Evolutionary conservation across 345 rosid genomes (phyloP).

Genomic region (Bruguiera sexangula): DNA sequence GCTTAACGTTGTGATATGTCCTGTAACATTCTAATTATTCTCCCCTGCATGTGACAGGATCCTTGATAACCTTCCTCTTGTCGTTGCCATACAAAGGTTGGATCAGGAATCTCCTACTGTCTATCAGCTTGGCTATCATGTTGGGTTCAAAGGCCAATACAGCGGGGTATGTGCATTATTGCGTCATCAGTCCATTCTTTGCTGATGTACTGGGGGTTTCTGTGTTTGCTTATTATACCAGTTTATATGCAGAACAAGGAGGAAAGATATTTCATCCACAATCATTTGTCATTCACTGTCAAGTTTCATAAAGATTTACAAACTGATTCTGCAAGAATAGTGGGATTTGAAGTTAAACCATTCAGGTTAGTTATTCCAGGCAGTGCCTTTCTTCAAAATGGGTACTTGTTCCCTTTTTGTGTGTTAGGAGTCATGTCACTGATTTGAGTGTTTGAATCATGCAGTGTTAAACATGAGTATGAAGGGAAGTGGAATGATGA

Average conservation of each 20-base stretch:
- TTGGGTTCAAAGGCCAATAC: slow-evolving; percentile 90
- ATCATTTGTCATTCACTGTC: slow-evolving; percentile 84
- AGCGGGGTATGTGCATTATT: slow-evolving; percentile 57
- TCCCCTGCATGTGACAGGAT: slow-evolving; percentile 55
- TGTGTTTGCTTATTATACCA: slow-evolving; percentile 15
- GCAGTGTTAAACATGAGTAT: slow-evolving; percentile 77
- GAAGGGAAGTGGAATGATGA: slow-evolving; percentile 70
- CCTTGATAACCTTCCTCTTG: slow-evolving; percentile 94
- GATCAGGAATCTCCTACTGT: slow-evolving; percentile 66
- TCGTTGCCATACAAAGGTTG: slow-evolving; percentile 63
- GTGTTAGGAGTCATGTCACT: not conserved
- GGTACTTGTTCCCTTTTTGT: not conserved
- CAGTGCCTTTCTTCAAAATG: not conserved
- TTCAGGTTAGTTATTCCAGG: slow-evolving; percentile 50
- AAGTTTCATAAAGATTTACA: slow-evolving; percentile 74
- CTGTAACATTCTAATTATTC: slow-evolving; percentile 16
- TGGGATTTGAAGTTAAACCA: slow-evolving; percentile 95
- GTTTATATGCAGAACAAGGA: slow-evolving; percentile 62
- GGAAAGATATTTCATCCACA: slow-evolving; percentile 81
- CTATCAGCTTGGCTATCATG: slow-evolving; percentile 87
- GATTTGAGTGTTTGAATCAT: slow-evolving; percentile 1
- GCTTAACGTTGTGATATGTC: not conserved
- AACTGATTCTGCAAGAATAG: slow-evolving; percentile 82
- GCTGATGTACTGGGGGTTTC: not conserved
- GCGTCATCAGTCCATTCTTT: slow-evolving; percentile 8